Evolutionary conservation across 2,329 filamentous ascomycete genomes (phyloP).

Genomic region (Dothistroma septosporum): DNA sequence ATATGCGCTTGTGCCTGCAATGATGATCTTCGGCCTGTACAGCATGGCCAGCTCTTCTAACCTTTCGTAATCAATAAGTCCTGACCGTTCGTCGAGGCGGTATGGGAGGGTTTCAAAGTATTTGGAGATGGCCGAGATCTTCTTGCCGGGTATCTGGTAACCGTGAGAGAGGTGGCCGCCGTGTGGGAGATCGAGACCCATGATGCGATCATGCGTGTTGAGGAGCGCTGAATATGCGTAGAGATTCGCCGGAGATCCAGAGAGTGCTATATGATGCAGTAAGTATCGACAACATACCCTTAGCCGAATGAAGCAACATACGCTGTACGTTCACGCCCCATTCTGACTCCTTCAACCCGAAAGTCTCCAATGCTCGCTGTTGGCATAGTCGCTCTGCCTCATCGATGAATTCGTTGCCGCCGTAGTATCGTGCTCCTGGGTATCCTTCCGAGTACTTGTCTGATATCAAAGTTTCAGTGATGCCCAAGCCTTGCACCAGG

Average conservation of each 20-base stretch:
- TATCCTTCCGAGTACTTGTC: conserved; percentile 98
- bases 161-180: conserved; percentile 94
- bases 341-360: conserved; percentile 77
- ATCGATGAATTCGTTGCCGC: conserved; percentile 98
- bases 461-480: conserved; percentile 20
- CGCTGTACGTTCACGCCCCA: conserved; percentile 99
- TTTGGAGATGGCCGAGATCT: conserved; percentile 98
- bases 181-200: conserved; percentile 93
- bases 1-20: conserved; percentile 93
- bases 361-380: conserved; percentile 84
- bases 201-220: conserved; percentile 89
- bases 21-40: conserved; percentile 92
- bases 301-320: conserved; percentile 40
- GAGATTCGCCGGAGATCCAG: conserved; percentile 88
- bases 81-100: conserved; percentile 82
- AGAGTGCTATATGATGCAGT: conserved; percentile 25
- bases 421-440: conserved; percentile 96
- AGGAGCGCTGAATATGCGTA: conserved; percentile 98
- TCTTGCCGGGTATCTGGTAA: conserved; percentile 92
- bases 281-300: not conserved
- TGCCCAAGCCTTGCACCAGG: not conserved
- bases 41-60: conserved; percentile 81
- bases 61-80: conserved; percentile 90
- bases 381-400: conserved; percentile 93
- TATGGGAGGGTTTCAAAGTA: conserved; percentile 99